These are phyloP conservation scores for Euphrasia arctica DNA, from an alignment of 305 asterid species.

Conservation along the genomic window DNA sequence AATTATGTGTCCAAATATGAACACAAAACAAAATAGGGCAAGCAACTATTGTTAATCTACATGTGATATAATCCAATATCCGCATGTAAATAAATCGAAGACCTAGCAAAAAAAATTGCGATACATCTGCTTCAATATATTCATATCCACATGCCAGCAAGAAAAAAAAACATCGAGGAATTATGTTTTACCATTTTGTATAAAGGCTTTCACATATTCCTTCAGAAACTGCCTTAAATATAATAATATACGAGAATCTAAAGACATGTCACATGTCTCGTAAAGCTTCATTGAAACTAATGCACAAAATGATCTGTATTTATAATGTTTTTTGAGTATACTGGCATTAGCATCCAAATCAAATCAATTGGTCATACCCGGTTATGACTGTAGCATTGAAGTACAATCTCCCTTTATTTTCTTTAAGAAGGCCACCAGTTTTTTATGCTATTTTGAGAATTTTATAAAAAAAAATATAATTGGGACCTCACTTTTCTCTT, in stretches of 20 bases:
- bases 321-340: not conserved
- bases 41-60: constrained; percentile 1
- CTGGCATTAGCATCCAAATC: not conserved
- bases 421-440: constrained; percentile 39
- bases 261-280: constrained; percentile 38
- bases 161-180: constrained; percentile 37
- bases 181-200: constrained; percentile 45
- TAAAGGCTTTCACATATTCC: constrained; percentile 59
- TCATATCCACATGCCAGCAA: constrained; percentile 57
- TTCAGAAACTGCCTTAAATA: constrained; percentile 49
- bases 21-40: not conserved
- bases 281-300: constrained; percentile 39
- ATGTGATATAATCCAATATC: no score
- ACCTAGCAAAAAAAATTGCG: not conserved
- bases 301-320: constrained; percentile 28
- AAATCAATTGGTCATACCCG: constrained; percentile 32
- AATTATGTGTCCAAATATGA: not conserved
- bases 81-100: no score
- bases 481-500: constrained; percentile 38
- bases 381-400: constrained; percentile 43
- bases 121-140: constrained; percentile 31
- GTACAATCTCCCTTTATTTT: constrained; percentile 45
- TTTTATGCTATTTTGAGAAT: constrained; percentile 45
- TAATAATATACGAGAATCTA: constrained; percentile 49
- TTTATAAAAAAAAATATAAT: constrained; percentile 35